Evolutionary conservation across 257 asterid species (phyloP), one percentile per base, ranked within the genome.

Genomic region (Ligustrum vulgare): DNA sequence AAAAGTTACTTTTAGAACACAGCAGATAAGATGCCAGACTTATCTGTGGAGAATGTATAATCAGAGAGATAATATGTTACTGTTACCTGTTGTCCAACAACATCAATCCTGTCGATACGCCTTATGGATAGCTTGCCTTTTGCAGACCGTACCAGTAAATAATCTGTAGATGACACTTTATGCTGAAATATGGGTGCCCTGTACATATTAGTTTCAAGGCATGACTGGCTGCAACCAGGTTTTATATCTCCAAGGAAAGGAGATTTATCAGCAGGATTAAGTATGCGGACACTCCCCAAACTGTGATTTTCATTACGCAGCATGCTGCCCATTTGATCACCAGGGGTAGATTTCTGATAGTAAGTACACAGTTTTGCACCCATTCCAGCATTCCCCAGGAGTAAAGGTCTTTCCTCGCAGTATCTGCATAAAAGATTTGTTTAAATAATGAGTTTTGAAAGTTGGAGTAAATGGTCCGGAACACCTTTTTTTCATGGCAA

Each of bases 91-190:
- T 95, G 99, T 81, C 99, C 99, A 82, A 93, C 97, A 83, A 82
- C 96, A 87, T 91, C 91, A 89, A 93, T 85, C 89, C 97, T 89
- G 88, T 95, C 99, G 51, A 95, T 91, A 84, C 99, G 96, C 81
- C 99, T 88, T 80, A 95, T 91, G 84, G 98, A 95, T 75, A 95
- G 97, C 84, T 95, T 95, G 72, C 99, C 99, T 85, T 95, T 95
- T 81, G 99, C 84, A 81, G 98, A 88, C 80, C 99, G 96, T 84
- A 95, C 97, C 89, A 95, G 78, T 60, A 95, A 80, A 87, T 90
- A 95, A 89, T 95, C 99, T 78, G 97, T 87, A 71, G 96, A 77
- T 54, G 97, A 73, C 54, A 93, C 97, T 84, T 87, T 95, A 75
- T 95, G 99, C 79, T 85, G 97, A 90, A 83, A 93, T 75, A 93